phyloP scores from a whole-genome alignment of 768 basidiomycete genomes.

The Gymnopilus dilepis region DNA sequence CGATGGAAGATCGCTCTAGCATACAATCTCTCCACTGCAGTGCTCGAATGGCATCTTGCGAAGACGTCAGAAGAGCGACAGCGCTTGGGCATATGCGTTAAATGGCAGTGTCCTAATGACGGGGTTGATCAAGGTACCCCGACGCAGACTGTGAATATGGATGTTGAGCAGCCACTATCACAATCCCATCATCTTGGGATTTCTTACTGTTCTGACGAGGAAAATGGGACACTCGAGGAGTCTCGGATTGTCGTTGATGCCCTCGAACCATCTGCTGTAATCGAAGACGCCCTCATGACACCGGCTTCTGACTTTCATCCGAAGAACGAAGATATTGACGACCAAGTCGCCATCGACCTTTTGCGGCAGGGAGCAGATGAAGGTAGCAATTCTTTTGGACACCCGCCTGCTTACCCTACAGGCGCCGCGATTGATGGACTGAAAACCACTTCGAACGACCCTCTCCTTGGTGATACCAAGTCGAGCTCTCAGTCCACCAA shows the following conservation, averaged over 20 bases:
- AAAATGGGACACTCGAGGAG: conserved; percentile 68
- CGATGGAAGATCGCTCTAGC: conserved; percentile 91
- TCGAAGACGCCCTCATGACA: conserved; percentile 64
- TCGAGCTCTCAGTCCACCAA: conserved; percentile 45
- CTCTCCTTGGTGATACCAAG: conserved; percentile 48
- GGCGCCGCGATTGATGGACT: conserved; percentile 41
- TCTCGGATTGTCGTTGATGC: conserved; percentile 60
- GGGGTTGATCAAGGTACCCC: conserved; percentile 33
- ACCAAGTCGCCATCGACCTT: conserved; percentile 41
- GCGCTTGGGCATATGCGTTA: conserved; percentile 66
- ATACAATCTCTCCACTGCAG: conserved; percentile 78
- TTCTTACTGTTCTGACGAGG: conserved; percentile 70
- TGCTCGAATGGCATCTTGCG: conserved; percentile 88
- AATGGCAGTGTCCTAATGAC: conserved; percentile 58
- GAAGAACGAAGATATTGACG: conserved; percentile 61
- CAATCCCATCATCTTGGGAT: conserved; percentile 43
- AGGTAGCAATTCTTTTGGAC: conserved; percentile 4
- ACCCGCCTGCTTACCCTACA: not conserved
- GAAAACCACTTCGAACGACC: conserved; percentile 62
- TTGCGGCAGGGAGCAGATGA: conserved; percentile 17
- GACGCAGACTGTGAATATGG: conserved; percentile 31
- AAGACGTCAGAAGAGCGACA: conserved; percentile 67
- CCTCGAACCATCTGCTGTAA: conserved; percentile 54
- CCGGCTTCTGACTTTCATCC: conserved; percentile 29
- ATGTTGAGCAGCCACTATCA: conserved; percentile 23